Base-by-base conservation (phyloP, 2,329 filamentous ascomycete genomes). In the Epichloe typhina region DNA sequence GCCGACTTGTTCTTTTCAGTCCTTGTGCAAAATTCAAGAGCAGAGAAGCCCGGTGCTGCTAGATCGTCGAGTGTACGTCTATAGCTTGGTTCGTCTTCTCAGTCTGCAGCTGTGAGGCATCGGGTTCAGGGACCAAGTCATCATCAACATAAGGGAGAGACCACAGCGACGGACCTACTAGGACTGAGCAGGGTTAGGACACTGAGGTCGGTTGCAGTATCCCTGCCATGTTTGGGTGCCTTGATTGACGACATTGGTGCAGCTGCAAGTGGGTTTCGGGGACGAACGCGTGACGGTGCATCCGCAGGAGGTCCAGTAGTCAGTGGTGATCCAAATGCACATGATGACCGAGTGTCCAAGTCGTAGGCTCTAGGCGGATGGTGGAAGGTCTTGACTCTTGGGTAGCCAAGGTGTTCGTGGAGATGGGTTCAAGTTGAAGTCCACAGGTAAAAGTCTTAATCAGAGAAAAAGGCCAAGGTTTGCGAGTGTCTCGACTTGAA, bases 271-370 rank as follows among this genome's bases (percentile, higher is more conserved):
- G 3, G 65, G 64, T 53, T 64, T 61, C 46, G 55, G 57, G 31
- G 56, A 53, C 21, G 52, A 46, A 33, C 55, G 53, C 21, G 55
- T 33, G n/a, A 52, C 49, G 33, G 54, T 56, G 60, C 65, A 68
- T 47, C 64, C 64, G 53, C 65, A 68, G 46, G 47, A 44, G 41
- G 60, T 59, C 62, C 61, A 68, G 54, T 50, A 46, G 52, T 67
- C 57, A 40, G 60, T 62, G 19, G 59, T 60, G 33, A 57, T 56
- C 64, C 65, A 68, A 55, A 59, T 49, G 55, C 66, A 68, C 66
- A 68, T 68, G 52, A 15, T 65, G 56, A 41, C 9, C 42, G 45
- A 19, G 12, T 13, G 55, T 51, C 15, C 17, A 37, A 13, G 35
- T 50, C 19, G 31, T 46, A 13, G 15, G 36, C 17, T 43, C 13